Percentiles rank a stretch among this genome's conserved stretches.
phyloP scores from a whole-genome alignment of 208 protist genomes.

The Trypanosoma lewisi region DNA sequence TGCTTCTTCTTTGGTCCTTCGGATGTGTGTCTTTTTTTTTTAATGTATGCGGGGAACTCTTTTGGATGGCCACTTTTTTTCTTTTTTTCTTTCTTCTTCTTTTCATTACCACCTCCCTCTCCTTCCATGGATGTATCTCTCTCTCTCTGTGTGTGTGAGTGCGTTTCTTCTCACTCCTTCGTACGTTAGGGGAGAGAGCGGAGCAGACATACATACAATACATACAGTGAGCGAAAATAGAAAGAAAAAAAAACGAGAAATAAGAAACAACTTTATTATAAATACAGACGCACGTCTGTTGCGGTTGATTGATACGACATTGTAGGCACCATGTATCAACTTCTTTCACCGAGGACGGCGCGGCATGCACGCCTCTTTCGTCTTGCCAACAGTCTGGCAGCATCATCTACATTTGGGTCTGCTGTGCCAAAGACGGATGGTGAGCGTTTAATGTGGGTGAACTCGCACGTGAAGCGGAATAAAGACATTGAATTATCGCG shows the following conservation, averaged over 20 bases:
- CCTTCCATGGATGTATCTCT: neutral
- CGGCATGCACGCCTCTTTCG: constrained; percentile 87
- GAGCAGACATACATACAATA: neutral
- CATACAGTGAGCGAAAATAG: too few species aligned
- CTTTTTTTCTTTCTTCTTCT: constrained; percentile 2
- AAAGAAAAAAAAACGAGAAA: too few species aligned
- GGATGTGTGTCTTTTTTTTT: constrained; percentile 1
- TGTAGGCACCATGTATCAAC: constrained; percentile 54
- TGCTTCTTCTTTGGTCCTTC: neutral
- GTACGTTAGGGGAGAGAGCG: neutral
- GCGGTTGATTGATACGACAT: neutral
- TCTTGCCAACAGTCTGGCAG: constrained; percentile 40
- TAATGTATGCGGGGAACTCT: neutral
- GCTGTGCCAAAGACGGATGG: constrained; percentile 67
- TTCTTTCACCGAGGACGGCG: constrained; percentile 87
- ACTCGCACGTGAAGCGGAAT: constrained; percentile 69
- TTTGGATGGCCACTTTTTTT: neutral
- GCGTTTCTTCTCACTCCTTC: neutral
- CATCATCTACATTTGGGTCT: constrained; percentile 1
- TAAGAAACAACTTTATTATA: neutral
- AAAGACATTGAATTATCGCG: constrained; percentile 72
- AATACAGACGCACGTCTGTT: neutral
- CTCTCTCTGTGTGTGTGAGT: neutral
- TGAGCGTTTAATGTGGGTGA: constrained; percentile 78
- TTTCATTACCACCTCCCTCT: neutral